These are phyloP conservation scores for Rossbeevera mucosa DNA, from an alignment of 768 basidiomycete genomes.

Conservation along the genomic window DNA sequence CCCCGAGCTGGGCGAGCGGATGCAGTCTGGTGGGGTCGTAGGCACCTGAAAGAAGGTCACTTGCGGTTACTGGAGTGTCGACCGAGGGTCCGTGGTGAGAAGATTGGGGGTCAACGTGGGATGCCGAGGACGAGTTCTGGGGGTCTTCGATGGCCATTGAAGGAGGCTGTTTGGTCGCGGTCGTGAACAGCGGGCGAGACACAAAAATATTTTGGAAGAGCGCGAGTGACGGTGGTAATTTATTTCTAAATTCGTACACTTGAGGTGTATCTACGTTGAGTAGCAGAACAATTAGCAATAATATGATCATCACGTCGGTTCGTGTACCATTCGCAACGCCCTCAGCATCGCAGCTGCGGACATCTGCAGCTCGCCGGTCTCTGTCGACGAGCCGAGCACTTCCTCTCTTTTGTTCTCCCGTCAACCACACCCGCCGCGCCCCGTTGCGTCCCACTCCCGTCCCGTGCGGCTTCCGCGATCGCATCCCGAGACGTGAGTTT, in stretches of 20 bases:
- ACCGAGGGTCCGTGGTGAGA: slow-evolving; percentile 38
- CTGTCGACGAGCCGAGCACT: slow-evolving; percentile 24
- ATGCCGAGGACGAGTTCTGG: slow-evolving; percentile 31
- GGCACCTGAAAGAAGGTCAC: slow-evolving; percentile 79
- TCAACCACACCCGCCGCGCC: slow-evolving; percentile 11
- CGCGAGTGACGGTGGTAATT: slow-evolving; percentile 24
- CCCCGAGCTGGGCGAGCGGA: slow-evolving; percentile 87
- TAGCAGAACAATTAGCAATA: slow-evolving; percentile 29
- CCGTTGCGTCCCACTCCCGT: slow-evolving; percentile 5
- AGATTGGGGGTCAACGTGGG: slow-evolving; percentile 44
- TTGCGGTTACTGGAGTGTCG: slow-evolving; percentile 69
- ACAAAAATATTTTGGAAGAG: slow-evolving; percentile 31
- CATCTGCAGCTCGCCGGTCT: slow-evolving; percentile 14
- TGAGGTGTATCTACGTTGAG: slow-evolving; percentile 4
- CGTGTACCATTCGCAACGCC: slow-evolving; percentile 18
- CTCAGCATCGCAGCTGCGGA: slow-evolving; percentile 23
- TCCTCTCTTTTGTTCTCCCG: slow-evolving; percentile 16
- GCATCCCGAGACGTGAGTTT: slow-evolving; percentile 27
- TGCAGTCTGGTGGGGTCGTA: slow-evolving; percentile 93
- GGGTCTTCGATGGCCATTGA: slow-evolving; percentile 29
- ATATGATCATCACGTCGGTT: slow-evolving; percentile 15
- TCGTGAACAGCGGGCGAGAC: slow-evolving; percentile 14
- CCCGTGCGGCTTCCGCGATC: slow-evolving; percentile 5
- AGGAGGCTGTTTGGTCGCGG: slow-evolving; percentile 15
- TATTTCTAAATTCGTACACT: slow-evolving; percentile 7